Percentiles rank a stretch among this genome's conserved stretches.
Conservation (phyloP, 768 basidiomycete genomes). For the Tricholoma hemisulphureum region DNA sequence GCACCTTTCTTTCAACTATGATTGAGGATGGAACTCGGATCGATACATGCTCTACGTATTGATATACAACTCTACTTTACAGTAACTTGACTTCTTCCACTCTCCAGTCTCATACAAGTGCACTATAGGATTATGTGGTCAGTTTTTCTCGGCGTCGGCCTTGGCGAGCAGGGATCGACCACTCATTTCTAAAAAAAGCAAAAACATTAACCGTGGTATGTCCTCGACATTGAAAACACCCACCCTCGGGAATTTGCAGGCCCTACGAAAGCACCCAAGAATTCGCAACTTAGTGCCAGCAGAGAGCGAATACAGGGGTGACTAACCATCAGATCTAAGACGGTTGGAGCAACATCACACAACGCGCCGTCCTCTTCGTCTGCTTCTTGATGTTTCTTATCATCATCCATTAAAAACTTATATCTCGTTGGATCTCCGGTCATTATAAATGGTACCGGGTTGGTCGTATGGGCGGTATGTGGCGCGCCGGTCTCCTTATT, state of each 20-base stretch:
- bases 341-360: slow-evolving; percentile 89
- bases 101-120: too few species aligned
- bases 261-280: slow-evolving; percentile 35
- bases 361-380: slow-evolving; percentile 71
- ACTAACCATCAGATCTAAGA: slow-evolving; percentile 69
- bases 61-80: too few species aligned
- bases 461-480: slow-evolving; percentile 90
- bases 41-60: too few species aligned
- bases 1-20: too few species aligned
- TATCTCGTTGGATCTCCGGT: slow-evolving; percentile 60
- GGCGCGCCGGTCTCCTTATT: slow-evolving; percentile 81
- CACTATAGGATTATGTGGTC: not conserved
- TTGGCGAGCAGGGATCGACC: slow-evolving; percentile 53
- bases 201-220: slow-evolving; percentile 9
- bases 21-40: too few species aligned
- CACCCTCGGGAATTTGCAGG: slow-evolving; percentile 67
- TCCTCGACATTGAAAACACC: slow-evolving; percentile 15
- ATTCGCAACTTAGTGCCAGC: not conserved
- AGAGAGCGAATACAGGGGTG: not conserved
- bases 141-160: not conserved
- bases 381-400: slow-evolving; percentile 44
- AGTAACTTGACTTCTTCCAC: too few species aligned
- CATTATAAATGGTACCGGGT: slow-evolving; percentile 89
- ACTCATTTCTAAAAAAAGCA: slow-evolving; percentile 49
- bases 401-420: slow-evolving; percentile 50